A percentile compares a stretch with the other conserved stretches of the same genome.
These are phyloP conservation scores for Orobanche coerulescens DNA, from an alignment of 257 asterid species.

Conservation along the genomic window DNA sequence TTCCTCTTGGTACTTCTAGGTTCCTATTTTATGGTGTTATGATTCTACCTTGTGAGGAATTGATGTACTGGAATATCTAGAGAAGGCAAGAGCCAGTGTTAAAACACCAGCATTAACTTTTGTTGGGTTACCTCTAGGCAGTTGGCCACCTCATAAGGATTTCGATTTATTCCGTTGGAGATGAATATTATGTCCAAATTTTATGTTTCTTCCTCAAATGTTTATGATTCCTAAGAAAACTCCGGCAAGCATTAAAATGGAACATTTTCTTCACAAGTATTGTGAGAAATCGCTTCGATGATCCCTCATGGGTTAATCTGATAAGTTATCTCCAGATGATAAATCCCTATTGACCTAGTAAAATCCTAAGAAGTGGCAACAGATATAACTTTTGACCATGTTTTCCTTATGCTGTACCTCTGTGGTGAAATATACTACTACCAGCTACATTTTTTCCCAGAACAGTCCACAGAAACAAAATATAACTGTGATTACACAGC, in stretches of 20 bases:
- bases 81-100: neutral
- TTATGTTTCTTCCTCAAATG: constrained; percentile 1
- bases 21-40: too few species aligned
- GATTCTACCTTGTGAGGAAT: too few species aligned
- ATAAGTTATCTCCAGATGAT: neutral
- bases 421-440: neutral
- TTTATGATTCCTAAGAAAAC: neutral
- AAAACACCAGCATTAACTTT: neutral
- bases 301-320: neutral
- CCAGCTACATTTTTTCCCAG: neutral
- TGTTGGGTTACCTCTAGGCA: neutral
- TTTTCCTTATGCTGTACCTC: constrained; percentile 1
- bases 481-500: neutral
- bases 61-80: neutral
- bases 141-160: neutral
- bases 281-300: too few species aligned
- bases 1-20: too few species aligned
- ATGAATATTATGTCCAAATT: neutral
- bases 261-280: neutral
- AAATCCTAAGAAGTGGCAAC: neutral
- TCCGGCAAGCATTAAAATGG: neutral
- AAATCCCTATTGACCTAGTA: neutral
- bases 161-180: neutral
- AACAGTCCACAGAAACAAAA: neutral
- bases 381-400: neutral